Conservation (phyloP, 257 asterid genomes). For the Gentiana straminea region DNA sequence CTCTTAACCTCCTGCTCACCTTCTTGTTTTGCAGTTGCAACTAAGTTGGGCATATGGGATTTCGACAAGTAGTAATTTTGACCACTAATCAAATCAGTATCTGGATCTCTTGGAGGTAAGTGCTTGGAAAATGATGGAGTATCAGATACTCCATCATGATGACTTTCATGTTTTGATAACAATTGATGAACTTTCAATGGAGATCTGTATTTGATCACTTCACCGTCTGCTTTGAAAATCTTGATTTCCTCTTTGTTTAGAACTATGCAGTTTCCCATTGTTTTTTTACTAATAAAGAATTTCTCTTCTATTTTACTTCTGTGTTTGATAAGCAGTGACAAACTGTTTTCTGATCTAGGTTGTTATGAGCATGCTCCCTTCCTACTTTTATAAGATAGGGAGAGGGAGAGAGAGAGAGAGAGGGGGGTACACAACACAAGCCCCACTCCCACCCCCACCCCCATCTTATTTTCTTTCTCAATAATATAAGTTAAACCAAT, state of each 20-base stretch:
- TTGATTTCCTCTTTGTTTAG: conserved; percentile 30
- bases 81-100: conserved; percentile 43
- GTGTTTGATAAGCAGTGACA: no score
- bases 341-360: no score
- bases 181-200: conserved; percentile 49
- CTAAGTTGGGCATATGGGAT: conserved; percentile 30
- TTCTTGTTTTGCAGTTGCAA: conserved; percentile 18
- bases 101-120: conserved; percentile 25
- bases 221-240: conserved; percentile 60
- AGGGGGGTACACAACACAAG: no score
- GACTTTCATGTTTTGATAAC: conserved; percentile 37
- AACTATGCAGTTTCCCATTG: conserved; percentile 73
- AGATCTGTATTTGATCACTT: conserved; percentile 49
- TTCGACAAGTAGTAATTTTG: conserved; percentile 16
- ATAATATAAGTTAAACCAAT: no score
- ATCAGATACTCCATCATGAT: conserved; percentile 39
- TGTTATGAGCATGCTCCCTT: no score
- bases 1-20: conserved; percentile 30
- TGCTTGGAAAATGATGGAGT: conserved; percentile 31
- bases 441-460: no score
- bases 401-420: no score
- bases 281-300: conserved; percentile 2
- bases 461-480: no score
- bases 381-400: no score
- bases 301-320: not conserved